Evolutionary conservation across 306 rosid genomes (phyloP).

Genomic region (Delonix regia): DNA sequence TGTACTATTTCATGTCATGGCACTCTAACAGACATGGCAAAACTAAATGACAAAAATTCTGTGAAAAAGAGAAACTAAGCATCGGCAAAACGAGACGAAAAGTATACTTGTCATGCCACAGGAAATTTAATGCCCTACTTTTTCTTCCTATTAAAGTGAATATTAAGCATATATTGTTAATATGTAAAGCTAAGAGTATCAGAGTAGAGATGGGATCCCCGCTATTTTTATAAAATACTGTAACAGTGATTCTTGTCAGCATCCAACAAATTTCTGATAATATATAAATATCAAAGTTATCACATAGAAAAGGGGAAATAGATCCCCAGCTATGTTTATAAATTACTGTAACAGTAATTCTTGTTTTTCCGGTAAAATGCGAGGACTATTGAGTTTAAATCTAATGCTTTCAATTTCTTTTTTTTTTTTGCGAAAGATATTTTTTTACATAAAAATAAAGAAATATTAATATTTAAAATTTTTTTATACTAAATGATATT

Average conservation of each 20-base stretch:
- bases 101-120: background rate
- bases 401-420: too few relatives aligned
- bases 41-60: background rate
- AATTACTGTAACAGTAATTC: too few relatives aligned
- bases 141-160: background rate
- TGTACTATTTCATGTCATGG: slow-evolving; percentile 6
- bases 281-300: background rate
- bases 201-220: too few relatives aligned
- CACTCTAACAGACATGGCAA: background rate
- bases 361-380: too few relatives aligned
- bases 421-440: too few relatives aligned
- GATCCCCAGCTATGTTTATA: too few relatives aligned
- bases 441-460: too few relatives aligned
- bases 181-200: background rate
- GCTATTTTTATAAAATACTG: background rate
- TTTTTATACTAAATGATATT: too few relatives aligned
- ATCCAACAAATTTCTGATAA: too few relatives aligned
- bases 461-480: too few relatives aligned
- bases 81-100: background rate
- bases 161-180: background rate
- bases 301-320: too few relatives aligned
- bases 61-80: background rate
- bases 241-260: background rate
- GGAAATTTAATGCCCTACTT: background rate
- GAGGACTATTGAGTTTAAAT: too few relatives aligned